Evolutionary conservation across 805 yeast species (phyloP), one percentile per base, ranked within the genome.

Genomic region (Hanseniaspora thailandica): DNA sequence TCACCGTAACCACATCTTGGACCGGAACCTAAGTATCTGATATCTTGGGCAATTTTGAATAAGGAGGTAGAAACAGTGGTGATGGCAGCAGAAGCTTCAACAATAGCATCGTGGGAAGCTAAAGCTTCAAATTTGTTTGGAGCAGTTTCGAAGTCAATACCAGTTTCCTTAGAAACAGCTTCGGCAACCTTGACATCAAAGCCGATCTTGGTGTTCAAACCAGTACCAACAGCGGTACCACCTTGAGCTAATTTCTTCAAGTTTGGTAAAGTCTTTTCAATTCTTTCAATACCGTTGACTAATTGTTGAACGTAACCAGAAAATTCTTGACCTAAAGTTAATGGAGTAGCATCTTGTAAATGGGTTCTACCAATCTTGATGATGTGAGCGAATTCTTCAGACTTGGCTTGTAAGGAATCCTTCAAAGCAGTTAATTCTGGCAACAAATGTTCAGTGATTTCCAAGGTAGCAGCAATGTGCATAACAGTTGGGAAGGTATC

Each of bases 1-100:
- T 93, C 98, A 55, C 97, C 97, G 73, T 93, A 93, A 58, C 98
- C 98, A 73, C 98, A 93, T 75, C 98, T 84, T 67, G 98, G 98
- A 64, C 98, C 98, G 45, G 96, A 86, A 59, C 97, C 98, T 62
- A 93, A 80, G 78, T 93, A 93, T 73, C 98, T 80, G 70, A 93
- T 93, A 70, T 93, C 98, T 71, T 93, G 87, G 63, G 97, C 97
- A 63, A 93, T 93, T 78, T 93, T 93, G 82, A 75, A 93, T 62
- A 93, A 75, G 22, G 97, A 88, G 38, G 80, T 86, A 41, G 97
- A 97, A 56, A 93, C 81, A 51, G 96, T 87, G 81, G 90, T 93
- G 61, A 93, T 76, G 45, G 97, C 96, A 67, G 97, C 98, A 34
- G 95, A 85, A 52, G 95, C 93, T 75, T 90, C 97, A 55, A 93